Base-by-base conservation (phyloP, 1,284 basidiomycete species). In the Rhodotorula glutinis region DNA sequence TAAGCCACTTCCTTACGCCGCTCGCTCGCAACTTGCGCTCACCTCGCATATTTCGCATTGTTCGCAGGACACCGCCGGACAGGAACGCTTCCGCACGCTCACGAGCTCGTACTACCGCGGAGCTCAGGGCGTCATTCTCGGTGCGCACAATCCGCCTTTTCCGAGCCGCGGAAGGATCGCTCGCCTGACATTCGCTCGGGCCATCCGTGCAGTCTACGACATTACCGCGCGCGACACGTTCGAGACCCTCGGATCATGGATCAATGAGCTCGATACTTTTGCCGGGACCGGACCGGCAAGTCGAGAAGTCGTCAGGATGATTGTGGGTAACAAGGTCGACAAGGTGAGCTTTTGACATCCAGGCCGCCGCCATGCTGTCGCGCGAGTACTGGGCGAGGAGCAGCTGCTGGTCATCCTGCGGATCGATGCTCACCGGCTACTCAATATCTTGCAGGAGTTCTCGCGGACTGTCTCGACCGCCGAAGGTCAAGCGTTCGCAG, bases 311-410 rank as follows among this genome's bases (percentile, higher is more conserved):
- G 90, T 94, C 58, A 92, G 93, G 84, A 92, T 98, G 75, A 85
- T 98, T 38, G 92, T 98, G 3, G 85, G 84, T 13, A 98, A 98
- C 81, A 98, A 98, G 80, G 83, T 95, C 8, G 95, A 98, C 82
- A 94, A 93, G 84, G 90, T 88, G 60, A 63, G 80, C 53, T 17
- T 55, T 9, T 38, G 60, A 3, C 25, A 52, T 57, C 25, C 25
- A 13, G 11, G 25, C 27, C n/a, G n/a, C n/a, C n/a, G n/a, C n/a
- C n/a, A n/a, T n/a, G n/a, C n/a, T n/a, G n/a, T n/a, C n/a, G n/a
- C n/a, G n/a, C n/a, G n/a, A n/a, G n/a, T n/a, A n/a, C n/a, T n/a
- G n/a, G n/a, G n/a, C n/a, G n/a, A n/a, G n/a, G n/a, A n/a, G n/a
- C n/a, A n/a, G n/a, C n/a, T n/a, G n/a, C n/a, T n/a, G n/a, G n/a